Evolutionary conservation across 495 filamentous ascomycete genomes (phyloP).

Genomic region (Bacidia rubella): DNA sequence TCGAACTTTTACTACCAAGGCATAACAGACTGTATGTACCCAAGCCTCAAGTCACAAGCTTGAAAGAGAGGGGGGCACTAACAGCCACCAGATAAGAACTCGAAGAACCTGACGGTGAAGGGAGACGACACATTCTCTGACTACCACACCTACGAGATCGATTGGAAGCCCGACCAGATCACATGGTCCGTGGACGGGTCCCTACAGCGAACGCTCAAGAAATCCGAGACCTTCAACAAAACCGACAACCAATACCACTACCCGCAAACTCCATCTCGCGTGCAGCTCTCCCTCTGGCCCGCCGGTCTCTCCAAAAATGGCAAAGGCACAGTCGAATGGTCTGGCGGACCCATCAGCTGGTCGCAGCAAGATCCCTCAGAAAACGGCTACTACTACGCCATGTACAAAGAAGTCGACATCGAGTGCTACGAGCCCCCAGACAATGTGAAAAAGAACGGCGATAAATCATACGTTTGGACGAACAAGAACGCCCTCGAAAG

Average conservation of each 20-base stretch:
- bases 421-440: constrained; percentile 72
- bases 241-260: constrained; percentile 72
- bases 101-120: constrained; percentile 49
- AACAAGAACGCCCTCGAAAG: constrained; percentile 50
- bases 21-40: constrained; percentile 69
- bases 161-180: constrained; percentile 77
- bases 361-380: constrained; percentile 64
- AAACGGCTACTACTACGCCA: constrained; percentile 79
- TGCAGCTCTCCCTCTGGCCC: constrained; percentile 94
- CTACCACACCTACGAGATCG: constrained; percentile 83
- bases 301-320: constrained; percentile 69
- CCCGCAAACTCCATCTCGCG: constrained; percentile 85
- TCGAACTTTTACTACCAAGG: constrained; percentile 98
- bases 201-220: constrained; percentile 57
- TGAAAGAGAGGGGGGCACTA: constrained; percentile 16
- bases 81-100: constrained; percentile 50
- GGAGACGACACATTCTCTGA: constrained; percentile 54
- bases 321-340: constrained; percentile 78
- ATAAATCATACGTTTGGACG: constrained; percentile 64
- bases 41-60: not conserved
- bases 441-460: constrained; percentile 40
- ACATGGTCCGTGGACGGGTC: constrained; percentile 77
- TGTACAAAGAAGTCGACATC: constrained; percentile 61
- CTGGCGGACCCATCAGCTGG: constrained; percentile 86
- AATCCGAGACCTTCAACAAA: constrained; percentile 68